Conservation (phyloP, 1,284 basidiomycete genomes). For the Ceratobasidium sp. region DNA sequence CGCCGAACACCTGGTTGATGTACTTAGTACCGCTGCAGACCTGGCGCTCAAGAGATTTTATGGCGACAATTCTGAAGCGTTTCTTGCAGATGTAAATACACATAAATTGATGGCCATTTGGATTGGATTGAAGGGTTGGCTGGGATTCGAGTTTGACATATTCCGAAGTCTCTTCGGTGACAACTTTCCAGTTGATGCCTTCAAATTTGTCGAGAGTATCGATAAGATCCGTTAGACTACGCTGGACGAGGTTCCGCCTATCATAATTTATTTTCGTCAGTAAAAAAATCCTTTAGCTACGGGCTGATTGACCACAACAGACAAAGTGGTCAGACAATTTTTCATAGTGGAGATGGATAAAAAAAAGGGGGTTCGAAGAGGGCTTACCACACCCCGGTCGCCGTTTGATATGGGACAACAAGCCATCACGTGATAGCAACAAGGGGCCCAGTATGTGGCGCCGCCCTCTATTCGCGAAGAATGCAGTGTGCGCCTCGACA, state of each 20-base stretch:
- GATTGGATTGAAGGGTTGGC: not conserved
- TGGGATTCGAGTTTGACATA: slow-evolving; percentile 41
- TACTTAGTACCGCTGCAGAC: not conserved
- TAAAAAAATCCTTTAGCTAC: too few species aligned
- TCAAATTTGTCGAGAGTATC: slow-evolving; percentile 22
- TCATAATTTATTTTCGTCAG: not conserved
- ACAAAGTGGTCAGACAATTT: not conserved
- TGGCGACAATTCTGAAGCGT: slow-evolving; percentile 12
- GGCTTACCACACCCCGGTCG: too few species aligned
- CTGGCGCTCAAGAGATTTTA: not conserved
- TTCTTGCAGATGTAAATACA: slow-evolving; percentile 23
- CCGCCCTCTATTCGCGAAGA: too few species aligned
- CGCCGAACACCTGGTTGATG: not conserved
- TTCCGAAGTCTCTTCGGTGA: not conserved
- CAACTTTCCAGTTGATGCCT: slow-evolving; percentile 5
- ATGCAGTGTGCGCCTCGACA: too few species aligned
- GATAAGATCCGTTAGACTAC: not conserved
- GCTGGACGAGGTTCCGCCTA: slow-evolving; percentile 25
- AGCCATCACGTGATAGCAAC: too few species aligned
- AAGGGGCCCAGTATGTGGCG: too few species aligned
- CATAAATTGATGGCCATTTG: slow-evolving; percentile 13
- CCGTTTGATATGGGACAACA: too few species aligned
- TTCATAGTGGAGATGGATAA: not conserved
- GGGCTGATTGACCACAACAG: too few species aligned
- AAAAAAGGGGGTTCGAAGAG: too few species aligned